Conservation (phyloP, 1,284 basidiomycete genomes). For the Taiwanofungus camphoratus region DNA sequence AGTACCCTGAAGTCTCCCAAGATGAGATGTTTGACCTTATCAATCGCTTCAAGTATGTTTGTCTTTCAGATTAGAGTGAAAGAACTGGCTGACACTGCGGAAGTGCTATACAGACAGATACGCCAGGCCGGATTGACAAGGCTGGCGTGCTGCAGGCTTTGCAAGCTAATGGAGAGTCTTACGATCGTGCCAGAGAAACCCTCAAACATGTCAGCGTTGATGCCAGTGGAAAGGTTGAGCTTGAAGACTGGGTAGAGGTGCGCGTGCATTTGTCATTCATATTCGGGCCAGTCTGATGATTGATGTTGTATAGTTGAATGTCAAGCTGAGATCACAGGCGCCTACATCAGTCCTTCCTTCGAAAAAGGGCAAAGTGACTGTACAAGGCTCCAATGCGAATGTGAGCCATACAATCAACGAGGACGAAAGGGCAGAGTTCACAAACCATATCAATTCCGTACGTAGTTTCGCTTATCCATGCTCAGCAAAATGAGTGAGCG, state of each 20-base stretch:
- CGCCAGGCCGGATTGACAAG: conserved; percentile 84
- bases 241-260: conserved; percentile 98
- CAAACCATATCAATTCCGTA: conserved; percentile 94
- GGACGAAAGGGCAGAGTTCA: conserved; percentile 94
- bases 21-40: conserved; percentile 93
- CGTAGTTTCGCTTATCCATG: conserved; percentile 20
- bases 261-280: conserved; percentile 20
- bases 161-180: conserved; percentile 79
- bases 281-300: background rate
- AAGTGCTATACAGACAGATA: conserved; percentile 81
- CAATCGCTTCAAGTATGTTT: conserved; percentile 87
- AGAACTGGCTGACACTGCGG: conserved; percentile 10
- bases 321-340: conserved; percentile 66
- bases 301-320: conserved; percentile 54
- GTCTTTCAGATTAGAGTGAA: conserved; percentile 9
- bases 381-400: conserved; percentile 93
- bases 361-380: conserved; percentile 87
- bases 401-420: conserved; percentile 98
- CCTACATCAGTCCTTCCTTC: conserved; percentile 55
- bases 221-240: conserved; percentile 91
- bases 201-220: conserved; percentile 94
- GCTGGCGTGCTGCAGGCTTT: conserved; percentile 72
- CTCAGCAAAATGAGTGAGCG: background rate
- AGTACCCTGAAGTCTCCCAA: conserved; percentile 87
- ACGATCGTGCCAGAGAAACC: conserved; percentile 86